phyloP scores from a whole-genome alignment of 2,329 filamentous ascomycete species.

The Aspergillus udagawae region DNA sequence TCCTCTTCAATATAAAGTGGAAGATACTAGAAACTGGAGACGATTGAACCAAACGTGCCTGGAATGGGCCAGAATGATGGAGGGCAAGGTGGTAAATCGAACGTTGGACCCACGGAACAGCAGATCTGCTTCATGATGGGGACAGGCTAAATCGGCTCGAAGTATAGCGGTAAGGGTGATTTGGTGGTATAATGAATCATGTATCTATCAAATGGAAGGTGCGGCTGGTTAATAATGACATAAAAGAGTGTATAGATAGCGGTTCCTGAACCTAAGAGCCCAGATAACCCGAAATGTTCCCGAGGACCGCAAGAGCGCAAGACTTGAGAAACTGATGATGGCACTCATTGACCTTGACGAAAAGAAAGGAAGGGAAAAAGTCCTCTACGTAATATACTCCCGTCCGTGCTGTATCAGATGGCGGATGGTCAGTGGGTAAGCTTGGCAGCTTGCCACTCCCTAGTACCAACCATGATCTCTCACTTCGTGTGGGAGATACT shows the following conservation, averaged over 20 bases:
- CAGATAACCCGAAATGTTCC: background rate
- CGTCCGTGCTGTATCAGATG: background rate
- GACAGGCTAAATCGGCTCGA: background rate
- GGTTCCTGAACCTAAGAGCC: background rate
- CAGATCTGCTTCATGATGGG: slow-evolving; percentile 1
- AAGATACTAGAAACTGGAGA: background rate
- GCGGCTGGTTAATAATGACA: too few relatives aligned
- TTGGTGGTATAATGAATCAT: background rate
- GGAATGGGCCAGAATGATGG: slow-evolving; percentile 3
- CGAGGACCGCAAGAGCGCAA: background rate
- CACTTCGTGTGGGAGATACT: background rate
- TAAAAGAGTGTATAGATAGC: background rate
- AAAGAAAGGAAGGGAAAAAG: slow-evolving; percentile 6
- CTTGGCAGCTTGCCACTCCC: background rate
- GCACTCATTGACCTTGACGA: slow-evolving; percentile 2
- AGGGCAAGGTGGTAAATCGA: background rate
- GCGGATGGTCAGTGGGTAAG: background rate
- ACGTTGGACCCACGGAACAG: slow-evolving; percentile 11
- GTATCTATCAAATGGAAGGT: background rate
- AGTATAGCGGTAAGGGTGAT: background rate
- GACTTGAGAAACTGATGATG: background rate
- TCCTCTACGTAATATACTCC: slow-evolving; percentile 14
- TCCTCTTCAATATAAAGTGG: background rate
- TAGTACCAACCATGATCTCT: background rate
- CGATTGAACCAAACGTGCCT: background rate